Evolutionary conservation across 2,329 filamentous ascomycete genomes (phyloP).

Genomic region (Colletotrichum cordylinicola): DNA sequence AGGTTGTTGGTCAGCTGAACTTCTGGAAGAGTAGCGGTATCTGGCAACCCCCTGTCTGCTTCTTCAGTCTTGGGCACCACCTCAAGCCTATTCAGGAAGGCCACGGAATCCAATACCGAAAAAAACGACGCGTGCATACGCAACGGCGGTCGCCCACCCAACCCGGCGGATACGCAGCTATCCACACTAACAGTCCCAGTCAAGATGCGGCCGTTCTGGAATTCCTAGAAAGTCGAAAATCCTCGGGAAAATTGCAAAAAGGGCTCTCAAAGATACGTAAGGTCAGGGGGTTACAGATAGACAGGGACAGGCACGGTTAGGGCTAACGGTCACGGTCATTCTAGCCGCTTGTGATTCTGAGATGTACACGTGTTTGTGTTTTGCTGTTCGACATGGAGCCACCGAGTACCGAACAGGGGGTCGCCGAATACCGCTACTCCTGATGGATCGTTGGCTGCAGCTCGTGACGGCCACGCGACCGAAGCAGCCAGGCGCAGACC

Average conservation of each 20-base stretch:
- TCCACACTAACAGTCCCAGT: neutral
- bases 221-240: neutral
- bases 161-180: neutral
- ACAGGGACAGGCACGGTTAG: neutral
- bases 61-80: neutral
- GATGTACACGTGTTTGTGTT: neutral
- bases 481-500: neutral
- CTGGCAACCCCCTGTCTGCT: neutral
- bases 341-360: neutral
- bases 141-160: neutral
- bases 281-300: neutral
- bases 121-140: neutral
- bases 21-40: neutral
- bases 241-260: neutral
- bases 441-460: neutral
- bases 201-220: neutral
- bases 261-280: neutral
- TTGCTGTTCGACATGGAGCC: neutral
- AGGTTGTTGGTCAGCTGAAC: neutral
- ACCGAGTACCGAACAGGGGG: neutral
- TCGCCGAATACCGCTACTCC: neutral
- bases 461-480: neutral
- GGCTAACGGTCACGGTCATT: neutral
- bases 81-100: neutral
- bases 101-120: neutral